Evolutionary conservation across 805 yeast species (phyloP), one percentile per base, ranked within the genome.

Genomic region (Debaryomyces prosopidis): DNA sequence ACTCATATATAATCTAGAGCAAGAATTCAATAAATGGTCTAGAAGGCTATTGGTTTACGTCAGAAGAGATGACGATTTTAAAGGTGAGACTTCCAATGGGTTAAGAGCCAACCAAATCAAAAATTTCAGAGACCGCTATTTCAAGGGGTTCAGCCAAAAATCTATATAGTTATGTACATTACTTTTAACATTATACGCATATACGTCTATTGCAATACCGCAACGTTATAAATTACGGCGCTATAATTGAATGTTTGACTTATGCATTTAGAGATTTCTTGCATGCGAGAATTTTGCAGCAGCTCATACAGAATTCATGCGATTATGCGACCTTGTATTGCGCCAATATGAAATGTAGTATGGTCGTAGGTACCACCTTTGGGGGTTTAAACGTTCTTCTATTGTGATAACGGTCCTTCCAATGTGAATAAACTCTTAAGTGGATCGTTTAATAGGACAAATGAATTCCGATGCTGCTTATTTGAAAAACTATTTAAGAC

Each of bases 1-100:
- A 55, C 71, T 90, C 54, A 68, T 84, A 39, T 82, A 86, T 52
- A 81, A 84, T 48, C 75, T 95, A 49, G 92, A 85, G 33, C 99
- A 94, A 63, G 88, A 82, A 51, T 94, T 94, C 67, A 83, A 87
- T 65, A 89, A 85, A 62, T 94, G 99, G 99, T 86, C 96, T 15
- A 75, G 99, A 62, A 74, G 96, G 54, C 71, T 92, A 41, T 64
- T 92, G 46, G 92, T 87, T 5, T 92, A 92, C 59, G 83, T 83
- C 40, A 85, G 89, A 58, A 69, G 87, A 43, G 82, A 70, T 17
- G 66, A 54, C 0, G 38, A 18, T 10, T 81, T 75, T 59, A 66
- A 77, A 39, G 88, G 89, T 1, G 62, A 67, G 20, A 69, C 75
- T 3, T 64, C 62, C 38, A 68, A 68, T 42, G 74, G 77, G 8